Conservation (phyloP, 148 eudicot species). For the Salicornia ramosissima region DNA sequence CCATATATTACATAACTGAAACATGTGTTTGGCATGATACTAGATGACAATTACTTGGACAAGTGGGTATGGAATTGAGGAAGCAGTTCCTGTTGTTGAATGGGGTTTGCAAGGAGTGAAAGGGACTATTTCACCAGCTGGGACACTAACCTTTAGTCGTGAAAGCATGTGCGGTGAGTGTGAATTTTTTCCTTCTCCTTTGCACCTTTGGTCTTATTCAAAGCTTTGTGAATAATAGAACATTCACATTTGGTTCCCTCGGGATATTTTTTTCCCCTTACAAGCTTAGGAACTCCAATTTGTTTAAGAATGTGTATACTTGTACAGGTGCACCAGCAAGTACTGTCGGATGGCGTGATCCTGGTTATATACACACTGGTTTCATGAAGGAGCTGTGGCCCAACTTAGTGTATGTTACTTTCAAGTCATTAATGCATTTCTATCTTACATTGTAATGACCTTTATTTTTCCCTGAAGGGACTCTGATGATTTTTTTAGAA, state of each 20-base stretch:
- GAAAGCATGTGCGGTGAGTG: conserved; percentile 77
- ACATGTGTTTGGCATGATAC: not conserved
- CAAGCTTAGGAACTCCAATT: no score
- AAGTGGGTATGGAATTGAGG: conserved; percentile 64
- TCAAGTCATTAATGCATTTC: not conserved
- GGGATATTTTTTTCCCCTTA: no score
- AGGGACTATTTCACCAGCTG: conserved; percentile 48
- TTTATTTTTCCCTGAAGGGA: not conserved
- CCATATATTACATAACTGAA: not conserved
- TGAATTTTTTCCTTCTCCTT: not conserved
- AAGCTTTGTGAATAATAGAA: no score
- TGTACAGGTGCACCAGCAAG: conserved; percentile 59
- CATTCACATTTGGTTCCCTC: no score
- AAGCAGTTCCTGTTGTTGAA: conserved; percentile 60
- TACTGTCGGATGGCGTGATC: conserved; percentile 71
- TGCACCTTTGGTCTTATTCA: not conserved
- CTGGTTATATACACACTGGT: conserved; percentile 57
- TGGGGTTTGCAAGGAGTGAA: conserved; percentile 59
- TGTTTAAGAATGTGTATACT: no score
- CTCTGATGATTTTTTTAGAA: not conserved
- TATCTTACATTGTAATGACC: not conserved
- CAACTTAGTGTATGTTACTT: conserved; percentile 38
- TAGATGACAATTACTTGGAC: conserved; percentile 92
- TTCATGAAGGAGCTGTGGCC: conserved; percentile 61
- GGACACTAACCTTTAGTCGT: conserved; percentile 66